Percentiles rank a stretch among this genome's conserved stretches.
phyloP scores from a whole-genome alignment of 176 grass and related monocot species.

The Dactylis glomerata region DNA sequence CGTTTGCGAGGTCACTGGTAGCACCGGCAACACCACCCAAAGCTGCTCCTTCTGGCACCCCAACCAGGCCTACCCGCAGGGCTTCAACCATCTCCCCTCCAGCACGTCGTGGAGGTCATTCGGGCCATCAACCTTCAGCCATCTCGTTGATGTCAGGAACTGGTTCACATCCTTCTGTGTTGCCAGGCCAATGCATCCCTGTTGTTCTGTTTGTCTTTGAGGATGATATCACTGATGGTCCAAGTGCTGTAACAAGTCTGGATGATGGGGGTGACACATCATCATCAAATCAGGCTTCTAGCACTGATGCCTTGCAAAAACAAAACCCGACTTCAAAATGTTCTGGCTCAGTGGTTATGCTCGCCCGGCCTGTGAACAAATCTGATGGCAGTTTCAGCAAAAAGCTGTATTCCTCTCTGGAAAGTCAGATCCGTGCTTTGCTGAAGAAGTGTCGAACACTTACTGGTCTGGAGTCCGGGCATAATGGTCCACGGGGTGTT shows the following conservation, averaged over 20 bases:
- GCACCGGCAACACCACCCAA: conserved; percentile 41
- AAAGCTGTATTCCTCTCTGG: conserved; percentile 71
- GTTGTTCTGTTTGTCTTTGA: conserved; percentile 88
- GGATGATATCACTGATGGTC: conserved; percentile 54
- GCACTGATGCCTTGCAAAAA: conserved; percentile 46
- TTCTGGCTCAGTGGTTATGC: conserved; percentile 58
- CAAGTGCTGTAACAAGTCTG: conserved; percentile 31
- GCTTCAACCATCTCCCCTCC: conserved; percentile 52
- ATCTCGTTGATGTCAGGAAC: conserved; percentile 75
- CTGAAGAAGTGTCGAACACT: conserved; percentile 72
- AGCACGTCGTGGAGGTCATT: conserved; percentile 42
- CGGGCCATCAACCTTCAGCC: conserved; percentile 44
- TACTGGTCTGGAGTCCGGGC: conserved; percentile 42
- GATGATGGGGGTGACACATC: conserved; percentile 54
- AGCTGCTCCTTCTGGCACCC: conserved; percentile 28
- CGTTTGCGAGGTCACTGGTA: conserved; percentile 55
- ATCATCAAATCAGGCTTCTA: conserved; percentile 40
- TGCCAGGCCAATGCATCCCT: conserved; percentile 73
- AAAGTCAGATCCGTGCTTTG: conserved; percentile 74
- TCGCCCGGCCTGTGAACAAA: conserved; percentile 48
- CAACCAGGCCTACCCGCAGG: conserved; percentile 36
- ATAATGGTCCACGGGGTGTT: conserved; percentile 60
- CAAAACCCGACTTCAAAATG: conserved; percentile 37
- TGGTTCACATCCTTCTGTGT: conserved; percentile 41
- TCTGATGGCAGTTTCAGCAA: conserved; percentile 54